phyloP scores from a whole-genome alignment of 257 asterid genomes.

The Mitragyna speciosa region DNA sequence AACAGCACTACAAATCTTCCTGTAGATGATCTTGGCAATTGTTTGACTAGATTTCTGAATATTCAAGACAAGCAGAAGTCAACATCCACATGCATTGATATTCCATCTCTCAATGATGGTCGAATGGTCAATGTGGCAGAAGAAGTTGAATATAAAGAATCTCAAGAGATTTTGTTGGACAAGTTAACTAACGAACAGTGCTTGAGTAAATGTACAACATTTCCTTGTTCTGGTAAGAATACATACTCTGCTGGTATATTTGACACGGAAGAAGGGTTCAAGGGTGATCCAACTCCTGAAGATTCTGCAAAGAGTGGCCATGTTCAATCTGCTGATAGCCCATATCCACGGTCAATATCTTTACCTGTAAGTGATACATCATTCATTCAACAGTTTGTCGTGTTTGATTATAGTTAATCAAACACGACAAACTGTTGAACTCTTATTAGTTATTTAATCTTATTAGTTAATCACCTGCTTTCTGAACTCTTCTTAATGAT shows the following conservation, averaged over 20 bases:
- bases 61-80: constrained; percentile 38
- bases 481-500: not conserved
- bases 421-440: too few relatives aligned
- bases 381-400: not conserved
- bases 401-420: not conserved
- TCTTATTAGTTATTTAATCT: not conserved
- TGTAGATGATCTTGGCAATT: constrained; percentile 47
- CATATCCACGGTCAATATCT: constrained; percentile 44
- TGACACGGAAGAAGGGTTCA: constrained; percentile 29
- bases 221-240: constrained; percentile 43
- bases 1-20: constrained; percentile 28
- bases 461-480: not conserved
- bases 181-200: constrained; percentile 37
- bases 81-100: constrained; percentile 11
- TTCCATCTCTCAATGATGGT: constrained; percentile 29
- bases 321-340: constrained; percentile 26
- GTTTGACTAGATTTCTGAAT: constrained; percentile 39
- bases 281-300: constrained; percentile 23
- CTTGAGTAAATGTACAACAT: constrained; percentile 49
- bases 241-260: constrained; percentile 25
- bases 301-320: constrained; percentile 28
- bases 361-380: constrained; percentile 68
- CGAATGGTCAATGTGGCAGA: constrained; percentile 17
- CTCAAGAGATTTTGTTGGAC: constrained; percentile 13
- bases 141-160: constrained; percentile 34